Conservation (phyloP, 1,284 basidiomycete genomes). For the Ustilago lituana region DNA sequence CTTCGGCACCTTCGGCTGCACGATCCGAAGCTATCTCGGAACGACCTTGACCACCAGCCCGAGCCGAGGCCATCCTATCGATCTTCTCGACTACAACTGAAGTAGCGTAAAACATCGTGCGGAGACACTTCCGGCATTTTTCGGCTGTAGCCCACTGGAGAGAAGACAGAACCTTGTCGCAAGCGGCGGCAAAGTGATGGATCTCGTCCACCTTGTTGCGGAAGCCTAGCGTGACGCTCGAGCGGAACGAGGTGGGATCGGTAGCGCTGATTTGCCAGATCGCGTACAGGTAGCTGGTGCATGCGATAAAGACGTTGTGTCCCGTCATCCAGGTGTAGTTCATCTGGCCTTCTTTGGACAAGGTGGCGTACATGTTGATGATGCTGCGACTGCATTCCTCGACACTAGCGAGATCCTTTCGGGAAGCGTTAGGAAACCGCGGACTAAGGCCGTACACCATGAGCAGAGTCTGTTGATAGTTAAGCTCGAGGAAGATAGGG, state of each 20-base stretch:
- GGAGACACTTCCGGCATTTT: slow-evolving; percentile 47
- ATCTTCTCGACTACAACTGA: slow-evolving; percentile 46
- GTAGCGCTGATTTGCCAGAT: slow-evolving; percentile 49
- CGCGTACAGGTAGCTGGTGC: slow-evolving; percentile 45
- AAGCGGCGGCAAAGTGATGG: slow-evolving; percentile 43
- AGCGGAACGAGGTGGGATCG: slow-evolving; percentile 35
- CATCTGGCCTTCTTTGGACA: slow-evolving; percentile 50
- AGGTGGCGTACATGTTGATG: slow-evolving; percentile 51
- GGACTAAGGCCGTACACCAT: slow-evolving; percentile 49
- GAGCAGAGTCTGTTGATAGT: slow-evolving; percentile 52
- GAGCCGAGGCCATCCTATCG: slow-evolving; percentile 25
- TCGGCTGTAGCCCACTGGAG: slow-evolving; percentile 49
- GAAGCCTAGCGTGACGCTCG: slow-evolving; percentile 36
- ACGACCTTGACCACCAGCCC: not conserved
- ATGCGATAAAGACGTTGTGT: slow-evolving; percentile 46
- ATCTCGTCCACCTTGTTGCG: slow-evolving; percentile 48
- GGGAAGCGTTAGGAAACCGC: slow-evolving; percentile 40
- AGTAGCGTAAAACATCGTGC: slow-evolving; percentile 49
- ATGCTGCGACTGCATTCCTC: slow-evolving; percentile 52
- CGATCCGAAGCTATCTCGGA: not conserved
- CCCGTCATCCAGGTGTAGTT: slow-evolving; percentile 54
- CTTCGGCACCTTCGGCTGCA: not conserved
- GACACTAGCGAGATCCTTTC: slow-evolving; percentile 43
- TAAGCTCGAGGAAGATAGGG: slow-evolving; percentile 53
- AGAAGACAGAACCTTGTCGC: slow-evolving; percentile 45